Conservation (phyloP, 129 eudicot genomes). For the Tanacetum coccineum region DNA sequence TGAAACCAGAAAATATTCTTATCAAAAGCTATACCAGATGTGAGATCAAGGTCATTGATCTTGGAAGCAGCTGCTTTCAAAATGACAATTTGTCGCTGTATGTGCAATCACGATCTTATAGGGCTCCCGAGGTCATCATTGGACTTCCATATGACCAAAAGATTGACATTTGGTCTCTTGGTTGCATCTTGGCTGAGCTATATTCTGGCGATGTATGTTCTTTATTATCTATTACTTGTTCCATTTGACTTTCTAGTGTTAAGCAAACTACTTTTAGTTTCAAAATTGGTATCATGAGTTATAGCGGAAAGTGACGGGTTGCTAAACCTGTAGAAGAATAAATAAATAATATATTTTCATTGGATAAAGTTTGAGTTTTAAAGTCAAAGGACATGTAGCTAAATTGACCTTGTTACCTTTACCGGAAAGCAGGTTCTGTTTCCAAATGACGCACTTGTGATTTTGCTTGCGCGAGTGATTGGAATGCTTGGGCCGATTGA, state of each 20-base stretch:
- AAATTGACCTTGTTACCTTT: constrained; percentile 10
- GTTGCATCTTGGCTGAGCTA: constrained; percentile 90
- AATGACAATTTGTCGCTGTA: constrained; percentile 74
- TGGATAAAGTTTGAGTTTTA: constrained; percentile 12
- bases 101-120: constrained; percentile 94
- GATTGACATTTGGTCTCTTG: constrained; percentile 97
- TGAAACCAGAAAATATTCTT: constrained; percentile 93
- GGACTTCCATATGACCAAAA: constrained; percentile 86
- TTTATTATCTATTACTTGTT: neutral
- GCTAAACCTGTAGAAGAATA: neutral
- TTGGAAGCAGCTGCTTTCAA: constrained; percentile 97
- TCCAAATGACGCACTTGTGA: constrained; percentile 73
- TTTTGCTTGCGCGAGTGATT: constrained; percentile 80
- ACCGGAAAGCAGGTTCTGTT: constrained; percentile 63
- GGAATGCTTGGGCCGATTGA: constrained; percentile 90
- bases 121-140: constrained; percentile 97
- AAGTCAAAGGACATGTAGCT: constrained; percentile 9
- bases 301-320: too few species aligned
- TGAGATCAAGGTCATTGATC: constrained; percentile 94
- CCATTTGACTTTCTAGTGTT: constrained; percentile 12
- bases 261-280: neutral
- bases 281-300: neutral
- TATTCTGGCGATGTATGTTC: constrained; percentile 76
- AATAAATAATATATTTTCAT: neutral
- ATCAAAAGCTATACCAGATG: constrained; percentile 88